A percentile compares a stretch with the other conserved stretches of the same genome.
These are phyloP conservation scores for Cyanodermella asteris DNA, from an alignment of 2,329 filamentous ascomycete species.

Conservation along the genomic window DNA sequence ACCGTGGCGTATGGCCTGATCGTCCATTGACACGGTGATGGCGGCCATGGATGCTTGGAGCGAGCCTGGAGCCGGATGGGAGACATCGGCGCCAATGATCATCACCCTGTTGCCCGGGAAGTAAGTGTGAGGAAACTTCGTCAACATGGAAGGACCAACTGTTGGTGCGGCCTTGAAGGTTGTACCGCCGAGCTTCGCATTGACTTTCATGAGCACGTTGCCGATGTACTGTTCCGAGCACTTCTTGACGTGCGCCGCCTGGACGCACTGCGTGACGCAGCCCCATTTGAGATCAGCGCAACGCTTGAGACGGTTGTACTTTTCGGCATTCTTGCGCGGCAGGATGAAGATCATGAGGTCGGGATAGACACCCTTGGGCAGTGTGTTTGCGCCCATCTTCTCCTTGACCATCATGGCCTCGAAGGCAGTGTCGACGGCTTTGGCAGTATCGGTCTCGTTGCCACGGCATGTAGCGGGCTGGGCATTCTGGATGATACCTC, in stretches of 20 bases:
- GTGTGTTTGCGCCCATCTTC: constrained; percentile 1
- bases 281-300: constrained; percentile 67
- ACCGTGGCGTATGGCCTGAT: constrained; percentile 49
- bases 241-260: constrained; percentile 44
- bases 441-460: constrained; percentile 23
- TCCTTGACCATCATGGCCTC: constrained; percentile 27
- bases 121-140: constrained; percentile 9
- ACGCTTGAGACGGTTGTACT: constrained; percentile 77
- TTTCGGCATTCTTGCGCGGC: constrained; percentile 43
- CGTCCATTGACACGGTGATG: constrained; percentile 62
- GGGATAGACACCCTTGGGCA: constrained; percentile 31
- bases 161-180: constrained; percentile 30
- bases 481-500: constrained; percentile 30
- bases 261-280: constrained; percentile 67
- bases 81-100: constrained; percentile 80
- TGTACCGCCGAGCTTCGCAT: constrained; percentile 75
- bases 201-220: constrained; percentile 92
- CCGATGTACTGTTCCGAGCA: constrained; percentile 66
- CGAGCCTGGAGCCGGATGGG: constrained; percentile 53
- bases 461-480: constrained; percentile 23
- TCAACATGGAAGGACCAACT: background rate
- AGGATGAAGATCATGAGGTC: constrained; percentile 68
- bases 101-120: too few relatives aligned
- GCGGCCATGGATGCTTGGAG: constrained; percentile 58
- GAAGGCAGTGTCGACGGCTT: constrained; percentile 34